Evolutionary conservation across 306 rosid genomes (phyloP).

Genomic region (Prunus salicina): DNA sequence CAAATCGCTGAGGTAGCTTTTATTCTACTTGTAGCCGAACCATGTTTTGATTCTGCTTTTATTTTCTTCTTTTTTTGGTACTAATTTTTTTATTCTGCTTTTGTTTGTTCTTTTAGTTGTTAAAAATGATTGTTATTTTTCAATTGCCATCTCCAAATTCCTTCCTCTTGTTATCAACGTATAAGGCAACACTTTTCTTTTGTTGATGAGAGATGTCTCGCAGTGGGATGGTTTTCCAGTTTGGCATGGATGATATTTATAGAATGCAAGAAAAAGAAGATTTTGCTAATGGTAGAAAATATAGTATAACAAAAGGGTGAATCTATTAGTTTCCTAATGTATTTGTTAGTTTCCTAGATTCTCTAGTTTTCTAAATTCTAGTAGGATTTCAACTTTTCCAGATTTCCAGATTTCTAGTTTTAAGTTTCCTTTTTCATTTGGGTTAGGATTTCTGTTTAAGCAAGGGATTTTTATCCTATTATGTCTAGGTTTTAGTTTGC

Average conservation of each 20-base stretch:
- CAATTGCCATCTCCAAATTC: not conserved
- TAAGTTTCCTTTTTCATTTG: no score
- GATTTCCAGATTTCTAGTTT: no score
- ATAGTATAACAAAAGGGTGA: not conserved
- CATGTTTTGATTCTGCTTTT: not conserved
- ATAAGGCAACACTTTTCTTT: not conserved
- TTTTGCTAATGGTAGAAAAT: not conserved
- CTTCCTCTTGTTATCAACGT: not conserved
- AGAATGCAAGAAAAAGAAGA: not conserved
- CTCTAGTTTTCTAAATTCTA: no score
- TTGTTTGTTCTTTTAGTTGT: not conserved
- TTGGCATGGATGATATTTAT: not conserved
- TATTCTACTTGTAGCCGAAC: not conserved
- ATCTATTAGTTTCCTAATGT: no score
- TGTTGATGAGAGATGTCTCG: not conserved
- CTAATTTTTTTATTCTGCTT: not conserved
- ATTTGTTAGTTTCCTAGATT: no score
- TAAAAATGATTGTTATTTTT: not conserved
- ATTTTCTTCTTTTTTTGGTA: no score
- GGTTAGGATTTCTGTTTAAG: no score
- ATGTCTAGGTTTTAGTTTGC: no score
- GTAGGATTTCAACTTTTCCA: no score
- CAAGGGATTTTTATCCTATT: no score
- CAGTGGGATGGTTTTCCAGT: not conserved
- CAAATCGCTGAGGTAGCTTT: not conserved